Evolutionary conservation across 805 yeast species (phyloP).

Genomic region (Cyberlindnera subsufficiens): DNA sequence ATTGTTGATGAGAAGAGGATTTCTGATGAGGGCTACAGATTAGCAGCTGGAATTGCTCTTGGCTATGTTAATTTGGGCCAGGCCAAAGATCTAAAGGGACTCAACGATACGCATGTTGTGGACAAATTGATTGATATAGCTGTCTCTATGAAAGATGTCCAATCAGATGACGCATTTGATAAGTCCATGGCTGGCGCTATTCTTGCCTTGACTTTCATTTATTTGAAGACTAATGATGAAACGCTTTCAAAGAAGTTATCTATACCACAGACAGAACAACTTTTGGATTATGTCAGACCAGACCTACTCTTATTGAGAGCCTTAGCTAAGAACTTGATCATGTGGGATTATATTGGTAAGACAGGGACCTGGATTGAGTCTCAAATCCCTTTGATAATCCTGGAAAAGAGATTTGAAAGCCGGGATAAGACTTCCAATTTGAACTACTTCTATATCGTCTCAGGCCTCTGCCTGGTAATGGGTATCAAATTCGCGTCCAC

Average conservation of each 20-base stretch:
- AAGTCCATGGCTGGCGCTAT: conserved; percentile 69
- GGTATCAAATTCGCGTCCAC: conserved; percentile 77
- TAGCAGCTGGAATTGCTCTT: conserved; percentile 83
- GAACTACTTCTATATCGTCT: conserved; percentile 56
- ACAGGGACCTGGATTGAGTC: conserved; percentile 21
- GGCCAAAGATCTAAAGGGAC: conserved; percentile 54
- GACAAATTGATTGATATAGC: conserved; percentile 57
- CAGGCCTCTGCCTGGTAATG: conserved; percentile 70
- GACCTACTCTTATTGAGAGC: conserved; percentile 64
- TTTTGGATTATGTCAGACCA: conserved; percentile 67
- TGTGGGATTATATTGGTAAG: conserved; percentile 19
- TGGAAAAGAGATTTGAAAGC: conserved; percentile 23
- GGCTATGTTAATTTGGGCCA: conserved; percentile 82
- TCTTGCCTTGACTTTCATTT: conserved; percentile 69
- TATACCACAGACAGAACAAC: conserved; percentile 53
- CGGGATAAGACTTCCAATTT: conserved; percentile 33
- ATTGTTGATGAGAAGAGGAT: conserved; percentile 46
- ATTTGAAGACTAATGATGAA: conserved; percentile 56
- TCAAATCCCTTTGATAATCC: conserved; percentile 46
- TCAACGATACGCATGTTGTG: conserved; percentile 58
- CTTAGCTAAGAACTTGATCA: conserved; percentile 32
- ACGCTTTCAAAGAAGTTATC: conserved; percentile 55
- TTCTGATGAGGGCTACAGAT: conserved; percentile 73
- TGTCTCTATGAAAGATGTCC: conserved; percentile 54
- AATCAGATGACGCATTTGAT: conserved; percentile 50